These are phyloP conservation scores for Jatropha curcas DNA, from an alignment of 345 rosid genomes.

Conservation along the genomic window DNA sequence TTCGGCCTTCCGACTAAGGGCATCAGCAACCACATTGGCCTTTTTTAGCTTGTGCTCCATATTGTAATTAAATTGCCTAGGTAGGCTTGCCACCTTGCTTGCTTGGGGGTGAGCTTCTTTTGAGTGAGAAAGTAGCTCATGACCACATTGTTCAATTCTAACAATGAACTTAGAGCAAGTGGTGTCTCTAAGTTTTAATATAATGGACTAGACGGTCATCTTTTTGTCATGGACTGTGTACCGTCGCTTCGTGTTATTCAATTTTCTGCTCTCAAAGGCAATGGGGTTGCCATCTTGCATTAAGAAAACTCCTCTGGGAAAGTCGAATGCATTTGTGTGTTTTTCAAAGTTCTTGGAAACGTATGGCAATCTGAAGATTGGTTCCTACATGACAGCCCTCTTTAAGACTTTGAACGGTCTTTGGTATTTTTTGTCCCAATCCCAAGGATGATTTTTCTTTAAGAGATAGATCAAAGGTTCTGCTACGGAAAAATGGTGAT, in stretches of 20 bases:
- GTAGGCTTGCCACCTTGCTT: neutral
- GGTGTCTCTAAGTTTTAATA: neutral
- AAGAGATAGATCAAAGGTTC: neutral
- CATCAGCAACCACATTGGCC: neutral
- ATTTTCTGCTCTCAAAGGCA: neutral
- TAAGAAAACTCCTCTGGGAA: too few species aligned
- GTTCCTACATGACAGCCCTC: neutral
- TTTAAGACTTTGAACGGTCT: neutral
- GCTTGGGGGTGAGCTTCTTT: neutral
- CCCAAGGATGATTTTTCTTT: neutral
- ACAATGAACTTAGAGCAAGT: neutral
- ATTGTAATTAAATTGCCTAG: neutral
- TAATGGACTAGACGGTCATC: neutral
- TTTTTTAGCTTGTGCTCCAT: constrained; percentile 2
- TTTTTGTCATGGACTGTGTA: constrained; percentile 1
- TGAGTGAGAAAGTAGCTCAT: neutral
- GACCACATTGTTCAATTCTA: neutral
- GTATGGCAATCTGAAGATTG: neutral
- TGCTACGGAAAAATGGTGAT: too few species aligned
- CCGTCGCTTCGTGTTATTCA: neutral
- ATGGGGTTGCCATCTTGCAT: neutral
- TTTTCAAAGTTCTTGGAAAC: too few species aligned
- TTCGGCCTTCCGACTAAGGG: neutral
- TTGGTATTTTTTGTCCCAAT: neutral
- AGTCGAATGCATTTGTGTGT: too few species aligned